Conservation (phyloP, 129 eudicot genomes). For the Silybum marianum region DNA sequence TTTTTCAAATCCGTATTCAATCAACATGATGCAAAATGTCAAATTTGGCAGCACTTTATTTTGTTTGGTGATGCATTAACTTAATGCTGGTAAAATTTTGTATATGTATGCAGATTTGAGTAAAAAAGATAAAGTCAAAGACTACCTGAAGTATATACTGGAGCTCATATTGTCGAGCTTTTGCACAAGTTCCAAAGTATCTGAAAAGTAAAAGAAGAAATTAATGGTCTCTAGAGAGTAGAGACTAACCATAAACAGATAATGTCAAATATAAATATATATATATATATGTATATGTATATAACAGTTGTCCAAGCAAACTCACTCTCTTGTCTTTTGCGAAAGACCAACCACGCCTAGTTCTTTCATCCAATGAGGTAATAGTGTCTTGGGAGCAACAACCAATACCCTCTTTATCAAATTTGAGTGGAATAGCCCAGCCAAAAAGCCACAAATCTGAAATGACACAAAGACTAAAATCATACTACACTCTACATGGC, state of each 20-base stretch:
- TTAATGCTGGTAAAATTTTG: background rate
- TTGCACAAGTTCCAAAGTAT: slow-evolving; percentile 70
- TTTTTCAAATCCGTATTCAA: background rate
- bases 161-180: slow-evolving; percentile 87
- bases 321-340: slow-evolving; percentile 75
- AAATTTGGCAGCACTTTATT: background rate
- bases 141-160: slow-evolving; percentile 86
- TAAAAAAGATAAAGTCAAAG: background rate
- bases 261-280: background rate
- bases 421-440: slow-evolving; percentile 74
- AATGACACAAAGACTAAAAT: slow-evolving; percentile 1
- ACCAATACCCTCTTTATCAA: slow-evolving; percentile 73
- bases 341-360: slow-evolving; percentile 82
- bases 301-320: background rate
- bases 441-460: slow-evolving; percentile 85
- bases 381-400: slow-evolving; percentile 90
- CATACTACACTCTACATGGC: background rate
- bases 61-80: background rate
- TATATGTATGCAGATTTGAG: background rate
- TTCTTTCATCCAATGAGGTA: slow-evolving; percentile 96
- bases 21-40: background rate
- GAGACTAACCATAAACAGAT: background rate
- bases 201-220: slow-evolving; percentile 34
- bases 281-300: background rate
- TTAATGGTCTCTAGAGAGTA: background rate